Conservation (phyloP, 2,329 filamentous ascomycete genomes). For the Claviceps paspali region DNA sequence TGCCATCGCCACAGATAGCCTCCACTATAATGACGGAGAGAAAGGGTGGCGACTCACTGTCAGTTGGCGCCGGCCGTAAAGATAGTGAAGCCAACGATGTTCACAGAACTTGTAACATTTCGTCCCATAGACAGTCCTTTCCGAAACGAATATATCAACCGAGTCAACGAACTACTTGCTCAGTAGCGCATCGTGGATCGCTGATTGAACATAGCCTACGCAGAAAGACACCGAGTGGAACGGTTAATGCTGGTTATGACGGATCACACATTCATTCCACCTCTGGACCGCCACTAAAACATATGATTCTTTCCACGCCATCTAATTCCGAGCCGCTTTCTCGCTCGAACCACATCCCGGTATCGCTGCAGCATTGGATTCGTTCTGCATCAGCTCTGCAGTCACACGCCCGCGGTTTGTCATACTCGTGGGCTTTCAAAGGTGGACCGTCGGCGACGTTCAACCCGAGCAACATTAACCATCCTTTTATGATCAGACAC, state of each 20-base stretch:
- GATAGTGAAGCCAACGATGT: not conserved
- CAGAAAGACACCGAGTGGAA: conserved; percentile 89
- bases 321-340: conserved; percentile 9
- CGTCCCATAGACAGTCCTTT: conserved; percentile 14
- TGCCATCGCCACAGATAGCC: conserved; percentile 37
- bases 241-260: conserved; percentile 81
- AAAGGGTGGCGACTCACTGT: conserved; percentile 20
- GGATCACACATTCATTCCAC: conserved; percentile 60
- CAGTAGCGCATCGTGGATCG: conserved; percentile 8
- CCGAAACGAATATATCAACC: conserved; percentile 19
- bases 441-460: not conserved
- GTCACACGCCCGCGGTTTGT: not conserved
- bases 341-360: conserved; percentile 2
- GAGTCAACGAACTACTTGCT: conserved; percentile 8
- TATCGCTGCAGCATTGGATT: conserved; percentile 5
- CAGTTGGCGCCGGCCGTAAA: not conserved
- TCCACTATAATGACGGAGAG: conserved; percentile 32
- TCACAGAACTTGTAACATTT: conserved; percentile 9
- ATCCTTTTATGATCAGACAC: conserved; percentile 8
- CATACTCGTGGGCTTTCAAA: not conserved
- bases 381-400: conserved; percentile 1
- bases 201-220: conserved; percentile 45
- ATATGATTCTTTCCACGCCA: conserved; percentile 57
- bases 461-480: not conserved
- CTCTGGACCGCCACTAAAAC: conserved; percentile 64